Evolutionary conservation across 2,329 filamentous ascomycete genomes (phyloP), one percentile per base, ranked within the genome.

Genomic region (Calonectria pseudoturangicola): DNA sequence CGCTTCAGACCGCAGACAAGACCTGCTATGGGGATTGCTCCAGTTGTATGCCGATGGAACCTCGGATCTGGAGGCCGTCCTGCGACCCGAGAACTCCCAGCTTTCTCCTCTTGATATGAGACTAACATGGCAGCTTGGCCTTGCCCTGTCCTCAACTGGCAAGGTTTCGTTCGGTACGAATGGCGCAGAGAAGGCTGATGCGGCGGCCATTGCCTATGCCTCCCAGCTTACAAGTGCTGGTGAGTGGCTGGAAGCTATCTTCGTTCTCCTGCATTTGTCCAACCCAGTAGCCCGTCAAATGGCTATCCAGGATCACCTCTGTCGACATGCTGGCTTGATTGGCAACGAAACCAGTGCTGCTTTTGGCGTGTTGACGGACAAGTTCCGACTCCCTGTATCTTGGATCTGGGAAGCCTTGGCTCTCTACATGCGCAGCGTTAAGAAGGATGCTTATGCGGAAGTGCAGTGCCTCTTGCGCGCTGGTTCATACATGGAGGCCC

Each of bases 391-490:
- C 50, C 95, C 96, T 0, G 84, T 88, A 1, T 83, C 89, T 4
- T 98, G 96, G 95, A 89, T 98, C 64, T 98, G 94, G 92, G 91
- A 95, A 72, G 95, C 97, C 21, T 94, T 96, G 81, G 96, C 96
- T 15, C 88, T 96, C 16, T 93, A 93, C 83, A 95, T 95, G 84
- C 93, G 94, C 73, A 92, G 92, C 71, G 91, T 92, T 58, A 91
- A 90, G 79, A 91, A 92, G 75, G 92, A 96, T 81, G 88, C 93
- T 13, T 89, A 88, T 56, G 87, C 88, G 6, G 95, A 98, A 83
- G 94, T 96, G 12, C 89, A 93, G 68, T 97, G 93, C 79, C 91
- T 99, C 15, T 89, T 98, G 72, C 91, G 92, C 62, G 96, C 95
- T 2, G 89, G 90, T 47, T 92, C 94, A 50, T 94, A 92, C 83